A percentile compares a stretch with the other conserved stretches of the same genome.
These are phyloP conservation scores for Grosmannia clavigera DNA, from an alignment of 2,329 filamentous ascomycete genomes.

Conservation along the genomic window DNA sequence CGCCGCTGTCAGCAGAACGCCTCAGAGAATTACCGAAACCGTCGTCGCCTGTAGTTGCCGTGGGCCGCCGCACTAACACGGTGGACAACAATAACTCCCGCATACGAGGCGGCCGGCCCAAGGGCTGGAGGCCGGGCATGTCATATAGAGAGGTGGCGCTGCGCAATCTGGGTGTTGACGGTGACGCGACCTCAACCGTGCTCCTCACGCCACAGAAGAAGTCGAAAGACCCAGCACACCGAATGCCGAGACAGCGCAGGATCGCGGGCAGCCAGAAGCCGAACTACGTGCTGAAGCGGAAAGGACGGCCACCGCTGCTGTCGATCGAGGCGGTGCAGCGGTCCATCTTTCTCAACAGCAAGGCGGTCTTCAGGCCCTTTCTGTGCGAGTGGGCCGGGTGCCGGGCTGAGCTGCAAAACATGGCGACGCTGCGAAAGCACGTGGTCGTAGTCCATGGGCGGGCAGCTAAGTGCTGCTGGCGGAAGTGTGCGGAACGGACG, in stretches of 20 bases:
- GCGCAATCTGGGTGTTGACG: conserved; percentile 9
- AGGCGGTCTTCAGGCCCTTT: conserved; percentile 37
- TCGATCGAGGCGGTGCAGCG: conserved; percentile 17
- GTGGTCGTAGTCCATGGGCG: conserved; percentile 35
- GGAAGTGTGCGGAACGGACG: conserved; percentile 21
- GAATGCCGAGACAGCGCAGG: neutral
- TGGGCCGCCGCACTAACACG: conserved; percentile 2
- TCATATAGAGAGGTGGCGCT: conserved; percentile 16
- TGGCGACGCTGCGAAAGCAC: conserved; percentile 45
- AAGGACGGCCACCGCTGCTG: conserved; percentile 29
- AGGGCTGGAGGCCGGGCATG: conserved; percentile 29
- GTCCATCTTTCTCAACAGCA: conserved; percentile 27
- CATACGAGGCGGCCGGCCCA: conserved; percentile 32
- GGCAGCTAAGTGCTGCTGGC: conserved; percentile 24
- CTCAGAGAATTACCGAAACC: neutral
- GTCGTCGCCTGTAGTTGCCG: neutral
- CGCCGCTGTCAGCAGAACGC: neutral
- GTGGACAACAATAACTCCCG: conserved; percentile 5
- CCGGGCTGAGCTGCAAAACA: conserved; percentile 48
- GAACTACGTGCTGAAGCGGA: conserved; percentile 17
- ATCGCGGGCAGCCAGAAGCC: neutral
- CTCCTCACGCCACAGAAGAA: conserved; percentile 1
- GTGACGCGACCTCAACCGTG: conserved; percentile 1
- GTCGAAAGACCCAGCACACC: neutral
- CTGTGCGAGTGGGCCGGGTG: conserved; percentile 49